Conservation (phyloP, 2,329 filamentous ascomycete genomes). For the Arthrinium puccinioides region DNA sequence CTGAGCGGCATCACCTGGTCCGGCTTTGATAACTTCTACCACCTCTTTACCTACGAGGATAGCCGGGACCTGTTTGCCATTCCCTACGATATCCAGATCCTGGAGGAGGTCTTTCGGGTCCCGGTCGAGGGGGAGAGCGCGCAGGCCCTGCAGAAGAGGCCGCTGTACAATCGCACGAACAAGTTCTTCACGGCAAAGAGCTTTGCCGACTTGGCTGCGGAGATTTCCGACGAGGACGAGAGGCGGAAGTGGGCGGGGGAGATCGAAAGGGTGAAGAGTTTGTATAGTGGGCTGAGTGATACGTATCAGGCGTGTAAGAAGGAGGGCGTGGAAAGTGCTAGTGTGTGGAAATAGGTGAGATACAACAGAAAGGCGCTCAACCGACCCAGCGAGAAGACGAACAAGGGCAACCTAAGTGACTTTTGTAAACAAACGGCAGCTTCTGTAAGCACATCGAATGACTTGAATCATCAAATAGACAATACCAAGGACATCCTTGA, state of each 20-base stretch:
- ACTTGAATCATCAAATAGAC: no score
- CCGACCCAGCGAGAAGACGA: no score
- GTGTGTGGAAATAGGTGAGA: conserved; percentile 42
- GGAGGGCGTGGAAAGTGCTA: conserved; percentile 33
- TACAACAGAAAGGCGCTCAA: no score
- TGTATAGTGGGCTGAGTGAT: conserved; percentile 38
- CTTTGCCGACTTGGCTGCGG: conserved; percentile 30
- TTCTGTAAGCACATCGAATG: no score
- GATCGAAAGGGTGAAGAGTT: conserved; percentile 37
- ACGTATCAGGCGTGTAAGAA: conserved; percentile 42
- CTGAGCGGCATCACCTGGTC: conserved; percentile 51
- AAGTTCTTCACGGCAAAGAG: conserved; percentile 44
- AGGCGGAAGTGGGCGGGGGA: conserved; percentile 27
- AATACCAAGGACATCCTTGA: no score
- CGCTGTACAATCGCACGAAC: conserved; percentile 48
- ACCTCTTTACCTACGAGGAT: conserved; percentile 53
- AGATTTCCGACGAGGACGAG: conserved; percentile 27
- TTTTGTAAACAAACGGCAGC: no score
- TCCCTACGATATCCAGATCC: conserved; percentile 50
- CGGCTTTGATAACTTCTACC: conserved; percentile 49
- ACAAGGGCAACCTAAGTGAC: no score
- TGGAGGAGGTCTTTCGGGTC: conserved; percentile 48
- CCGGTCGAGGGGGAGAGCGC: conserved; percentile 26
- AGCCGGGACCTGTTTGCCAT: conserved; percentile 48
- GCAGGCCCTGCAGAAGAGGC: conserved; percentile 27